A percentile compares a stretch with the other conserved stretches of the same genome.
Evolutionary conservation across 345 rosid genomes (phyloP).

Genomic region (Brassica napus): Da-Ae NC_063448.1:9646001-9646500

Average conservation of each 20-base stretch:
- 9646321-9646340: not conserved
- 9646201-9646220: not conserved
- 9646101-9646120: not conserved
- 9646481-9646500: not conserved
- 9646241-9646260: not conserved
- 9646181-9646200: not conserved
- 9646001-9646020: too few relatives aligned
- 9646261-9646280: not conserved
- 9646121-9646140: not conserved
- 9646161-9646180: not conserved
- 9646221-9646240: not conserved
- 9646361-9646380: not conserved
- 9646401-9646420: not conserved
- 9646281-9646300: not conserved
- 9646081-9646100: not conserved
- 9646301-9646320: not conserved
- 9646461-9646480: not conserved
- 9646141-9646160: not conserved
- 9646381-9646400: not conserved
- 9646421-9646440: not conserved
- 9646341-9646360: not conserved
- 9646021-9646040: not conserved
- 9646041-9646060: not conserved
- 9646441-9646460: not conserved
- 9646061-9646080: not conserved